Conservation (phyloP, 2,329 filamentous ascomycete species). For the Pyrenochaeta sp. region DNA sequence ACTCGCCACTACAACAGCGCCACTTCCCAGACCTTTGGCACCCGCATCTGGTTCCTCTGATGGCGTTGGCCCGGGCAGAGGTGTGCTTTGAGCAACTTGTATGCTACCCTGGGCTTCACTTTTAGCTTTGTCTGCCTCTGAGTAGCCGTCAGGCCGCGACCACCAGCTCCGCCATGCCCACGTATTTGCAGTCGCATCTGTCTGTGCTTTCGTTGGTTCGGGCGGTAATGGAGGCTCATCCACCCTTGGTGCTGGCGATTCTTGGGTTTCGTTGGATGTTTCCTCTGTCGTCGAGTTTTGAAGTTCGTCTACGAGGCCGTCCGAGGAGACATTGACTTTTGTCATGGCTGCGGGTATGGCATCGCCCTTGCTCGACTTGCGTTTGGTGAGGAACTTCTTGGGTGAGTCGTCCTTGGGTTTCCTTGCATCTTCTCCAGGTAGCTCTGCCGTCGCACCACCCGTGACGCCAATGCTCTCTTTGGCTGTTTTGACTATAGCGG, state of each 20-base stretch:
- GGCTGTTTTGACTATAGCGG: conserved; percentile 56
- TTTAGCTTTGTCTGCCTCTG: conserved; percentile 48
- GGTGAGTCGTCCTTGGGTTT: conserved; percentile 40
- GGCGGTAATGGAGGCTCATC: conserved; percentile 56
- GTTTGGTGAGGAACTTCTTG: conserved; percentile 52
- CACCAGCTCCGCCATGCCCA: conserved; percentile 59
- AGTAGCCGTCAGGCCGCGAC: conserved; percentile 59
- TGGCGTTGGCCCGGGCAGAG: conserved; percentile 50
- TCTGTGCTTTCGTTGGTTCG: conserved; percentile 41
- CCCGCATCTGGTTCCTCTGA: conserved; percentile 43
- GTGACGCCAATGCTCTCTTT: conserved; percentile 57
- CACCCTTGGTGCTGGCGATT: conserved; percentile 17
- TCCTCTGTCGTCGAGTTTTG: conserved; percentile 28
- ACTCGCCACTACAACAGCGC: background rate
- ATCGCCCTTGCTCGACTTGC: conserved; percentile 56
- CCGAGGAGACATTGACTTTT: conserved; percentile 55
- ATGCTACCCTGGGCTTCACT: conserved; percentile 32
- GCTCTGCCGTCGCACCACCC: conserved; percentile 54
- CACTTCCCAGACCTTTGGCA: conserved; percentile 34
- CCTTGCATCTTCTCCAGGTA: conserved; percentile 42
- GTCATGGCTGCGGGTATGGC: conserved; percentile 56
- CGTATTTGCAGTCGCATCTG: conserved; percentile 23
- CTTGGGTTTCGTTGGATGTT: conserved; percentile 12
- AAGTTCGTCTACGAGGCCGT: conserved; percentile 41
- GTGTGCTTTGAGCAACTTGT: conserved; percentile 52